Evolutionary conservation across 2,329 filamentous ascomycete genomes (phyloP), one percentile per base, ranked within the genome.

Genomic region (Aureobasidium pullulans): DNA sequence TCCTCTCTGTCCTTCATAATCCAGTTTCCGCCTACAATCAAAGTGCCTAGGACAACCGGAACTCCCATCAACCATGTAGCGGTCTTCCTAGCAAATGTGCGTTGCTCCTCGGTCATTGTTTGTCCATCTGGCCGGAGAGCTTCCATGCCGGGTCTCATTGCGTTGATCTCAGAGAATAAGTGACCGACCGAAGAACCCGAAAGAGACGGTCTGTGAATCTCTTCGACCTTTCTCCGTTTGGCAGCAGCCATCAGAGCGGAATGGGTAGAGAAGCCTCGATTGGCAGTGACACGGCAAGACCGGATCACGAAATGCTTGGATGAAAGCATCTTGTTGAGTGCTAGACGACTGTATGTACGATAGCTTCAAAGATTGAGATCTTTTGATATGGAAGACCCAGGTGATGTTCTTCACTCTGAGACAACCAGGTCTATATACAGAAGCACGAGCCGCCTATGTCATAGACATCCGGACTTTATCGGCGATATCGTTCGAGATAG

Each of bases 91-190:
- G 64, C 64, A 31, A 60, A 52, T 0, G 66, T 64, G 2, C 66
- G 63, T 40, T 69, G 64, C 7, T 66, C 67, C 50, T 69, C 66
- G 9, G 57, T 62, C 64, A 69, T 68, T 2, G 66, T 66, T 34
- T 64, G 61, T 7, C 65, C 66, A 31, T 65, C 62, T 16, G 62
- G 46, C 19, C 67, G 61, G 8, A 65, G 40, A n/a, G 59, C 42
- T 60, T 67, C 66, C 66, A 68, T 69, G 3, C 66, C 66, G 28
- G 66, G 64, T 47, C 64, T 62, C n/a, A 67, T 67, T 13, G 66
- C 64, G 39, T 65, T 67, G 49, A 69, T 62, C 34, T 69, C 67
- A 6, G 67, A 66, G 36, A 69, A 61, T 6, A 69, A 47, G 48
- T 68, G 66, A 7, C 66, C 67, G 6, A 69, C 60, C 9, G 67